A percentile compares a stretch with the other conserved stretches of the same genome.
These are phyloP conservation scores for Avena eriantha DNA, from an alignment of 176 grass and related monocot genomes.

Conservation along the genomic window DNA sequence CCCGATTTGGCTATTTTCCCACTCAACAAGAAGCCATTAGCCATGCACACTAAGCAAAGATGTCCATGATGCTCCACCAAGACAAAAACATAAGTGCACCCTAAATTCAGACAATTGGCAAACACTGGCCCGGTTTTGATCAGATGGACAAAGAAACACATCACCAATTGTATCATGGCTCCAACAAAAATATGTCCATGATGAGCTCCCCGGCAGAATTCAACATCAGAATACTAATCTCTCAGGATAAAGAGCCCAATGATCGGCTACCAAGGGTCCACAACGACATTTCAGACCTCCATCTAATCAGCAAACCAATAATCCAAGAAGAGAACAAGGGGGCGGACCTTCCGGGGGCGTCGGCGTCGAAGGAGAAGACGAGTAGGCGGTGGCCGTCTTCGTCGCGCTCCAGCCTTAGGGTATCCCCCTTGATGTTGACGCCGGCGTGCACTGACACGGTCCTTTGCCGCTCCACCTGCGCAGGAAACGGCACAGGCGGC, in stretches of 20 bases:
- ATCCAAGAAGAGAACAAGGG: neutral
- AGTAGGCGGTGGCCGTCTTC: conserved; percentile 44
- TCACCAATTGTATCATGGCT: neutral
- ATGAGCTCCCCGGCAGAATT: neutral
- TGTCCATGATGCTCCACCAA: neutral
- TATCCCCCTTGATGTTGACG: conserved; percentile 56
- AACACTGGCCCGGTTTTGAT: neutral
- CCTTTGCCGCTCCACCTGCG: conserved; percentile 52
- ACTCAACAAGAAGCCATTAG: neutral
- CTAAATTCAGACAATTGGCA: neutral
- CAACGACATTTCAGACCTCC: neutral
- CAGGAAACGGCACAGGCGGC: conserved; percentile 30
- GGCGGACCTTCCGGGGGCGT: conserved; percentile 49
- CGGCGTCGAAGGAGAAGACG: conserved; percentile 55
- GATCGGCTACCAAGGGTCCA: neutral
- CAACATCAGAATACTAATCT: neutral
- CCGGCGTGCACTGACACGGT: conserved; percentile 51
- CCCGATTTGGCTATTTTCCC: neutral
- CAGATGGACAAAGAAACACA: neutral
- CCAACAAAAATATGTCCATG: neutral
- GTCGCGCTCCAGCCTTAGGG: conserved; percentile 52
- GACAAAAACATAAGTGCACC: neutral
- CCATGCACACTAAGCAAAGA: neutral
- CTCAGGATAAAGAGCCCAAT: neutral
- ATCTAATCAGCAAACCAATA: conserved; percentile 5